These are phyloP conservation scores for Monosporascus sp. DNA, from an alignment of 2,329 filamentous ascomycete genomes.

Conservation along the genomic window DNA sequence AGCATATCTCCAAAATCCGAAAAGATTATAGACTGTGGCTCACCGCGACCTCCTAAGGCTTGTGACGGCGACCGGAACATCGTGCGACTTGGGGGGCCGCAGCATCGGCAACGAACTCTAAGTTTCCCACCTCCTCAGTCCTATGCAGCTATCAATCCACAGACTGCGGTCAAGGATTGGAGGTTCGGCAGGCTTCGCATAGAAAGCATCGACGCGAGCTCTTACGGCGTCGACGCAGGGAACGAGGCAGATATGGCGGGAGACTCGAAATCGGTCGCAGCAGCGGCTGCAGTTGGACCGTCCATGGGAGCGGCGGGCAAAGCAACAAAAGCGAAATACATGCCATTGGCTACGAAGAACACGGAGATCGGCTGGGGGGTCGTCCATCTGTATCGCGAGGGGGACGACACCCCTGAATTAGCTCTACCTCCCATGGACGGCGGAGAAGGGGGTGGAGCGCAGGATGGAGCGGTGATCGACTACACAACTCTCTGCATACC, in stretches of 20 bases:
- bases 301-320: constrained; percentile 57
- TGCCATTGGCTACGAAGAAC: constrained; percentile 63
- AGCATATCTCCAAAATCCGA: constrained; percentile 10
- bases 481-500: constrained; percentile 90
- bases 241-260: constrained; percentile 27
- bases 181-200: constrained; percentile 74
- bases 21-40: constrained; percentile 46
- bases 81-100: constrained; percentile 34
- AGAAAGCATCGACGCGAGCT: constrained; percentile 71
- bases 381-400: constrained; percentile 88
- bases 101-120: constrained; percentile 32
- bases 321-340: constrained; percentile 76
- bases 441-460: constrained; percentile 23
- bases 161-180: constrained; percentile 62
- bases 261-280: constrained; percentile 36
- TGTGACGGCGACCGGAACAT: constrained; percentile 30
- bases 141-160: constrained; percentile 39
- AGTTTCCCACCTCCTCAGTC: constrained; percentile 40
- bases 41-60: constrained; percentile 29
- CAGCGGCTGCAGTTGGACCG: constrained; percentile 49
- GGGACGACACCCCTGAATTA: constrained; percentile 63
- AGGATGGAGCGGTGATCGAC: constrained; percentile 37
- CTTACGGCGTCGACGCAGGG: constrained; percentile 15
- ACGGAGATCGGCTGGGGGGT: constrained; percentile 87
- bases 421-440: constrained; percentile 18